These are phyloP conservation scores for Abrus precatorius DNA, from an alignment of 306 rosid species.

Conservation along the genomic window DNA sequence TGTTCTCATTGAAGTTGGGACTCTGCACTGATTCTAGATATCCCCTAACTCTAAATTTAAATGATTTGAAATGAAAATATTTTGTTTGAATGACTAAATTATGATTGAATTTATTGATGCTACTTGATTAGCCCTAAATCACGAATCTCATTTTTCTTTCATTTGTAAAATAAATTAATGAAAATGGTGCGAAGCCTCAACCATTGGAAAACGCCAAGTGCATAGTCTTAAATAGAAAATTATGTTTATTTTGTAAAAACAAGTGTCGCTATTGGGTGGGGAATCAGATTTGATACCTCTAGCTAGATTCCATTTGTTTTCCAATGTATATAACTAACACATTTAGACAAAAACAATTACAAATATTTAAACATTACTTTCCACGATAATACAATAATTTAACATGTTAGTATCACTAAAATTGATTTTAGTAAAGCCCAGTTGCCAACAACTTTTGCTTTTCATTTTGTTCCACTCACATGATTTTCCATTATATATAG, in stretches of 20 bases:
- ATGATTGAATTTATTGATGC: background rate
- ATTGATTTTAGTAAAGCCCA: slow-evolving; percentile 13
- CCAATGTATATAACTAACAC: no score
- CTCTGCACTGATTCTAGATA: background rate
- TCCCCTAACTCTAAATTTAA: background rate
- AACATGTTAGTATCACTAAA: background rate
- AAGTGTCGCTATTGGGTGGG: background rate
- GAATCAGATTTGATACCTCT: background rate
- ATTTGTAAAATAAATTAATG: background rate
- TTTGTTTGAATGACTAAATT: background rate
- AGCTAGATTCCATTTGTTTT: background rate
- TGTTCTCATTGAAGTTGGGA: background rate
- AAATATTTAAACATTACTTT: background rate
- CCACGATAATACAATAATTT: background rate
- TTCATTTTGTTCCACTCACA: slow-evolving; percentile 31
- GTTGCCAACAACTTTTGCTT: slow-evolving; percentile 29
- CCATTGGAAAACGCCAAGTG: background rate
- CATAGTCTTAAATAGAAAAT: background rate
- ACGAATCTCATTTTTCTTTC: background rate
- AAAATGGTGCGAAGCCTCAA: background rate
- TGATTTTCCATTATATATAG: slow-evolving; percentile 46
- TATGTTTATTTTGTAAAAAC: background rate
- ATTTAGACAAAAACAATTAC: no score
- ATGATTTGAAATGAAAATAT: background rate
- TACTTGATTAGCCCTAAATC: background rate